Percentiles rank a stretch among this genome's conserved stretches.
These are phyloP conservation scores for Lachnellula subtilissima DNA, from an alignment of 2,329 filamentous ascomycete species.

Conservation along the genomic window DNA sequence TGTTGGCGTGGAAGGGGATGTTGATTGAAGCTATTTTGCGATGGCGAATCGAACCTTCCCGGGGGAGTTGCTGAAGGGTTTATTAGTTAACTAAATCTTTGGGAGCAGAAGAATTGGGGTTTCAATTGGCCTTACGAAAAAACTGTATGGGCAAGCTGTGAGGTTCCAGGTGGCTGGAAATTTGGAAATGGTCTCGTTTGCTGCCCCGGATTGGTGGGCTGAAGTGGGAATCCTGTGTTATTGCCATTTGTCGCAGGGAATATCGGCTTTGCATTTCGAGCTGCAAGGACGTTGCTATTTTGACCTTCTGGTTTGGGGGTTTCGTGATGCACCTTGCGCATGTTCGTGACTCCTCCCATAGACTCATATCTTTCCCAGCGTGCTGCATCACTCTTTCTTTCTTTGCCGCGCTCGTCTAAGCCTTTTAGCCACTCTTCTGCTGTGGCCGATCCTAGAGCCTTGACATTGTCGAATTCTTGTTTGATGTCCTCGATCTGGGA, in stretches of 20 bases:
- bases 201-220: conserved; percentile 3
- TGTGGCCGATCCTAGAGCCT: conserved; percentile 60
- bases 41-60: conserved; percentile 29
- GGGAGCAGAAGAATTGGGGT: too few relatives aligned
- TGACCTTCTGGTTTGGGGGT: conserved; percentile 5
- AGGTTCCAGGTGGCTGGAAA: conserved; percentile 5
- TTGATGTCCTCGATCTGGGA: conserved; percentile 58
- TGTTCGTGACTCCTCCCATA: conserved; percentile 26
- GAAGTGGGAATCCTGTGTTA: conserved; percentile 7
- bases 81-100: neutral
- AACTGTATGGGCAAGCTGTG: conserved; percentile 6
- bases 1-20: conserved; percentile 22
- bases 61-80: conserved; percentile 17
- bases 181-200: conserved; percentile 8
- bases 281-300: neutral
- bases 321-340: conserved; percentile 16
- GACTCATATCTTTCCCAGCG: conserved; percentile 57
- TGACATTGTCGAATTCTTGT: conserved; percentile 57
- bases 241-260: conserved; percentile 8
- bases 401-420: conserved; percentile 57
- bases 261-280: neutral
- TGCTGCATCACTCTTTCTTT: conserved; percentile 56
- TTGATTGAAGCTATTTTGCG: conserved; percentile 25
- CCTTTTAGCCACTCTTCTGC: conserved; percentile 78
- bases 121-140: conserved; percentile 16